Evolutionary conservation across 306 rosid species (phyloP).

Genomic region (Dalbergia oliveri): DNA sequence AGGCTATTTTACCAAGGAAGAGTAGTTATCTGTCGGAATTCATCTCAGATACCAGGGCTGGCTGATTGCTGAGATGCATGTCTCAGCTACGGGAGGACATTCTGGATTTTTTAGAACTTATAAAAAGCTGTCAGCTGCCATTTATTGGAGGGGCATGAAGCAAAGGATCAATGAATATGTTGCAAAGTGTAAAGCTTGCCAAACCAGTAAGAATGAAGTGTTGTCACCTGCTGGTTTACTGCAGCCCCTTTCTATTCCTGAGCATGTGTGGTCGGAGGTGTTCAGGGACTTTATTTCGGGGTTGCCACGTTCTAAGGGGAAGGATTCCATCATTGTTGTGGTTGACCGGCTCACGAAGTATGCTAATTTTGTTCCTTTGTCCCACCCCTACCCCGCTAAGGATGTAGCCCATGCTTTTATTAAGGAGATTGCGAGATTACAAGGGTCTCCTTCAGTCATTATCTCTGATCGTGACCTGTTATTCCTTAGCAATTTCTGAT

Average conservation of each 20-base stretch:
- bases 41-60: no score
- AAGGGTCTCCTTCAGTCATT: not conserved
- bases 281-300: not conserved
- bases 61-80: no score
- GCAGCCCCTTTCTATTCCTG: not conserved
- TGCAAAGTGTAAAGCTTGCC: no score
- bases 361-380: not conserved
- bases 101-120: no score
- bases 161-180: no score
- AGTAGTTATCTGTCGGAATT: no score
- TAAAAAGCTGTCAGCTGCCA: no score
- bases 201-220: no score
- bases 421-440: not conserved
- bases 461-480: not conserved
- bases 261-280: not conserved
- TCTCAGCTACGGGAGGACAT: no score
- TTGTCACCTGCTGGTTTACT: not conserved
- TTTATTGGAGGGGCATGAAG: not conserved
- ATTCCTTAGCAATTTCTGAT: not conserved
- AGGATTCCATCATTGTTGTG: not conserved
- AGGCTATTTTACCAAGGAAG: no score
- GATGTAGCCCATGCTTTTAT: not conserved
- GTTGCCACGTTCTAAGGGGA: not conserved
- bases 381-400: not conserved
- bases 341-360: not conserved